phyloP scores from a whole-genome alignment of 1,284 basidiomycete genomes.

The Bjerkandera adusta region DNA sequence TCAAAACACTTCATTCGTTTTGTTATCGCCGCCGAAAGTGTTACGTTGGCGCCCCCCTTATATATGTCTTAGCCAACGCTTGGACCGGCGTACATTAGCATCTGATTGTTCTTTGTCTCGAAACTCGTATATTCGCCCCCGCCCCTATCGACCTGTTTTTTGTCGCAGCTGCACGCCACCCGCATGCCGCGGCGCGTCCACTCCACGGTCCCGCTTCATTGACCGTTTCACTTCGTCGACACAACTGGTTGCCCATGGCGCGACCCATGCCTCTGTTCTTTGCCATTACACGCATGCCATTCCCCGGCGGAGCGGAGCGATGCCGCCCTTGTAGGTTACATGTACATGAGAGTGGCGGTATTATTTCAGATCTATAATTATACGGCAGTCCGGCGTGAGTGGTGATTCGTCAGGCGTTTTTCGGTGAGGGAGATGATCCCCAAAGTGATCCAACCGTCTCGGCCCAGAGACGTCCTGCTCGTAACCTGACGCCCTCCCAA shows the following conservation, averaged over 20 bases:
- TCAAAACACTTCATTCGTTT: too few relatives aligned
- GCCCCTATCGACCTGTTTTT: too few relatives aligned
- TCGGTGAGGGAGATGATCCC: constrained; percentile 21
- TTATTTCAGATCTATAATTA: not conserved
- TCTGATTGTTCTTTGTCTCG: not conserved
- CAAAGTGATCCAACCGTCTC: constrained; percentile 36
- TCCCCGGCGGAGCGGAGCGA: too few relatives aligned
- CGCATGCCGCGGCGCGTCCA: too few relatives aligned
- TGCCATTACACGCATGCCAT: too few relatives aligned
- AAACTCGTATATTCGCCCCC: not conserved
- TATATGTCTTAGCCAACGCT: not conserved
- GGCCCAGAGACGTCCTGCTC: constrained; percentile 49
- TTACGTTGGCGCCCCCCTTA: not conserved
- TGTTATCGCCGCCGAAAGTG: constrained; percentile 1
- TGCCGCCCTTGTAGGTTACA: not conserved
- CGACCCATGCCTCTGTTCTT: too few relatives aligned
- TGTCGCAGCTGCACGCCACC: too few relatives aligned
- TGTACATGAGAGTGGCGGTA: constrained; percentile 2
- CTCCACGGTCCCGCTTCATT: too few relatives aligned
- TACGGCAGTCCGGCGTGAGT: constrained; percentile 3
- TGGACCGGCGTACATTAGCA: too few relatives aligned
- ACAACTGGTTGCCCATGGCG: too few relatives aligned
- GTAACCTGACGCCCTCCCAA: constrained; percentile 87
- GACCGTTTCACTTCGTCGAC: too few relatives aligned
- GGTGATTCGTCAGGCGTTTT: constrained; percentile 18